Base-by-base conservation (phyloP, 2,329 filamentous ascomycete species). In the Samsoniella hepiali region DNA sequence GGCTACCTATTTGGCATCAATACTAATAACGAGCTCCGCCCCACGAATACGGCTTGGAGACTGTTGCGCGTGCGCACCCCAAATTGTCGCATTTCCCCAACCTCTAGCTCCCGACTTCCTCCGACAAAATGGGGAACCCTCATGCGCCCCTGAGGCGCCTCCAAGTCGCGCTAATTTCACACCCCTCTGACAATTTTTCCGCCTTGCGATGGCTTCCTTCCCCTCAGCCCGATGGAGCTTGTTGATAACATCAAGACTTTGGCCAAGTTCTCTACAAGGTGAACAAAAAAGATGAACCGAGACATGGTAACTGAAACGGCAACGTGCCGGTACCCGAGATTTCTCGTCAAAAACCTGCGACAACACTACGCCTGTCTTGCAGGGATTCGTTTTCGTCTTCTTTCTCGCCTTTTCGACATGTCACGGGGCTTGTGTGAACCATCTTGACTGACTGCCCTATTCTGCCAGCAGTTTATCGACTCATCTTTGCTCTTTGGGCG, bases 81-180 rank as follows among this genome's bases (percentile, higher is more conserved):
- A 36, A 58, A 22, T 13, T 56, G 15, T 45, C 47, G 40, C 49
- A 55, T 59, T 59, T 60, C 62, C 38, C 56, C 56, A 59, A 63
- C 49, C 38, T 47, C 34, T 63, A 59, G 62, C 62, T 40, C 31
- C 62, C 62, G 62, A 63, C 56, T 59, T 63, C 31, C 22, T 60
- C 62, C 62, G 62, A 63, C 47, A 47, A 60, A 58, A 59, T 63
- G 56, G 62, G 34, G 62, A 63, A 45, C 34, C 27, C 62, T 45
- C 42, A 58, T 58, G 62, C 56, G 47, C 32, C 62, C 56, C 62
- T 51, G 47, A 53, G 4, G 44, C 55, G 38, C 49, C 56, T 55
- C 49, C 47, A 59, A 59, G 6, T 22, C 17, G 55, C n/a, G 31
- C 50, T 63, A 59, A 56, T 55, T 34, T 47, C 49, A 58, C 56